Base-by-base conservation (phyloP, 2,329 filamentous ascomycete genomes). In the Fonsecaea pedrosoi region DNA sequence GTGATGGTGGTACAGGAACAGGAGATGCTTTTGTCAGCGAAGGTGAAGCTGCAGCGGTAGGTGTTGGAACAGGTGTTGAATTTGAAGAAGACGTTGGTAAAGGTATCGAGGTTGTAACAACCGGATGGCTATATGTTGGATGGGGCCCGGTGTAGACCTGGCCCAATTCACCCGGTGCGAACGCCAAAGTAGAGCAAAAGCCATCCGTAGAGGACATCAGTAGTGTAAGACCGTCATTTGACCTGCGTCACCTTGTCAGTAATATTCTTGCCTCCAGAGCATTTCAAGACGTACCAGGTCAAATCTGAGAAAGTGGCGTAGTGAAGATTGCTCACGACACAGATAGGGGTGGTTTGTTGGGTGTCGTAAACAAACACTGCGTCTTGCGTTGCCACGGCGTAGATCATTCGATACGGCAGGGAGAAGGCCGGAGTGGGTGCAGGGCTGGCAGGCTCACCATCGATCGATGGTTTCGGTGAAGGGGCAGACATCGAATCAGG, bases 161-260 rank as follows among this genome's bases (percentile, higher is more conserved):
- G 12, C 95, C 95, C 0, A 99, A 82, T 77, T 99, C 95, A 8
- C 92, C 92, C 1, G 90, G 83, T 1, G 87, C 80, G 75, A 99
- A 99, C 0, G 93, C 91, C 5, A 99, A 83, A 0, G 92, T 90
- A 0, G 95, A 99, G 78, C 95, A 99, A 81, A 98, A 99, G 0
- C 95, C 95, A 78, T 99, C 95, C 0, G 95, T 97, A 0, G 95
- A 99, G n/a, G 93, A 95, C 81, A 99, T 96, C 58, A 99, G 84
- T 25, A 99, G 82, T 1, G 90, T 93, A 50, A 87, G 83, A 12
- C 91, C 91, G 77, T 94, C 91, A 70, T 84, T 88, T 1, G 91
- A 91, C 90, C 90, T 91, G 69, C 35, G 79, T 73, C 38, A 69
- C 72, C 77, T 65, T 75, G 70, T 66, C 32, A 60, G 18, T 30